Percentiles rank a stretch among this genome's conserved stretches.
Evolutionary conservation across 768 basidiomycete species (phyloP).

Genomic region (Pleurotus platypus): DNA sequence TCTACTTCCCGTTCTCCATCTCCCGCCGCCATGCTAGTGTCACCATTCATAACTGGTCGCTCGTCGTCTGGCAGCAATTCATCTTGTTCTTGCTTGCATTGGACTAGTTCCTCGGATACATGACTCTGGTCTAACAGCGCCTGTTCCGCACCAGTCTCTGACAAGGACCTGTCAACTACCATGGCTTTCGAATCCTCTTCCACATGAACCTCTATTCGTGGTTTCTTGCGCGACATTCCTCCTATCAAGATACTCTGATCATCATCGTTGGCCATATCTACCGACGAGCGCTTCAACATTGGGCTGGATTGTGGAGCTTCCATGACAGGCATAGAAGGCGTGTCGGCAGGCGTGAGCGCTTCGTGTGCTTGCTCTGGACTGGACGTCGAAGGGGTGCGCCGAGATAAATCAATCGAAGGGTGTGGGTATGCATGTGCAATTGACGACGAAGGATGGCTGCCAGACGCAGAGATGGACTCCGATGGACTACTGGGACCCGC

Average conservation of each 20-base stretch:
- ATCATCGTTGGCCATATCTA: neutral
- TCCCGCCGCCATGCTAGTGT: neutral
- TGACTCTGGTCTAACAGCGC: neutral
- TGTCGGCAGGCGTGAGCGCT: neutral
- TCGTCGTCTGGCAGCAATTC: constrained; percentile 13
- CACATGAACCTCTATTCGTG: neutral
- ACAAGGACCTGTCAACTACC: neutral
- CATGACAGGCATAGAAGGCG: neutral
- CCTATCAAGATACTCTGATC: neutral
- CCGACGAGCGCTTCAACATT: constrained; percentile 2
- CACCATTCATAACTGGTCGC: neutral
- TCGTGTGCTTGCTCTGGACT: constrained; percentile 5
- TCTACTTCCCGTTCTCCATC: constrained; percentile 17
- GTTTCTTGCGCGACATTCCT: constrained; percentile 4
- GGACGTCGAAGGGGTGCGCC: neutral
- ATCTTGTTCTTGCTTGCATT: constrained; percentile 14
- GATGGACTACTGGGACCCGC: no score
- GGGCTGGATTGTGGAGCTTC: neutral
- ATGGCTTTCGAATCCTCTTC: neutral
- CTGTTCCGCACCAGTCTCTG: neutral
- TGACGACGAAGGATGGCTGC: no score
- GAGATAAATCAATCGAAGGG: neutral
- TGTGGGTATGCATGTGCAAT: neutral
- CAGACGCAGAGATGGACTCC: no score
- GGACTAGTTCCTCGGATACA: constrained; percentile 22